A percentile compares a stretch with the other conserved stretches of the same genome.
These are phyloP conservation scores for Umbelopsis vinacea DNA, from an alignment of 192 early-diverging fungal species.

Conservation along the genomic window DNA sequence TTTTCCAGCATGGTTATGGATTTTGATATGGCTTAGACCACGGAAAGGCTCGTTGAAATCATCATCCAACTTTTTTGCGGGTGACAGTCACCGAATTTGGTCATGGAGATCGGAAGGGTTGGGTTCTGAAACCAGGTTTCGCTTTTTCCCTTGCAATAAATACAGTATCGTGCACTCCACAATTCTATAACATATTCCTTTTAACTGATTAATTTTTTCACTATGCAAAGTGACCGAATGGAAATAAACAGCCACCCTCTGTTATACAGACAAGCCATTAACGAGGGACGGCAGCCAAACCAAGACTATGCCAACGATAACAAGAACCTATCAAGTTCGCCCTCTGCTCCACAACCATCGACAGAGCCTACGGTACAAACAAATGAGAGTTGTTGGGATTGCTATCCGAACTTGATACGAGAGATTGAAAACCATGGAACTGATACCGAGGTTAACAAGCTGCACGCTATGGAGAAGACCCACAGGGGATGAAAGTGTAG, in stretches of 20 bases:
- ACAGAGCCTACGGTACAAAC: background rate
- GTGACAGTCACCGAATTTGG: no score
- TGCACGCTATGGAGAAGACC: slow-evolving; percentile 27
- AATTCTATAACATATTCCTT: no score
- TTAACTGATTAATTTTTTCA: no score
- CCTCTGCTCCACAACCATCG: background rate
- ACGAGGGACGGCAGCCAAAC: background rate
- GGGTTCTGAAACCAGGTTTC: no score
- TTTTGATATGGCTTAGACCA: no score
- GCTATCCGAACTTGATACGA: slow-evolving; percentile 31
- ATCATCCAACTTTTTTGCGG: no score
- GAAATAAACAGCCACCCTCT: slow-evolving; percentile 22
- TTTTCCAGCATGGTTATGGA: no score
- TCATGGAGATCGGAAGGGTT: no score
- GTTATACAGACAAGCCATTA: slow-evolving; percentile 3
- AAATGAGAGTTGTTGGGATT: slow-evolving; percentile 20
- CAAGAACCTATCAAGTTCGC: no score
- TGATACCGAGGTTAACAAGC: slow-evolving; percentile 19
- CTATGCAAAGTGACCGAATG: background rate
- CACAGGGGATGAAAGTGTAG: background rate
- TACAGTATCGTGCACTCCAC: no score
- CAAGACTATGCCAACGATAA: background rate
- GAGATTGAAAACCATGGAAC: slow-evolving; percentile 32
- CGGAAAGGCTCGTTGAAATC: no score
- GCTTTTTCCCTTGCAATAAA: no score